These are phyloP conservation scores for Lentinula guzmanii DNA, from an alignment of 768 basidiomycete genomes.

Conservation along the genomic window DNA sequence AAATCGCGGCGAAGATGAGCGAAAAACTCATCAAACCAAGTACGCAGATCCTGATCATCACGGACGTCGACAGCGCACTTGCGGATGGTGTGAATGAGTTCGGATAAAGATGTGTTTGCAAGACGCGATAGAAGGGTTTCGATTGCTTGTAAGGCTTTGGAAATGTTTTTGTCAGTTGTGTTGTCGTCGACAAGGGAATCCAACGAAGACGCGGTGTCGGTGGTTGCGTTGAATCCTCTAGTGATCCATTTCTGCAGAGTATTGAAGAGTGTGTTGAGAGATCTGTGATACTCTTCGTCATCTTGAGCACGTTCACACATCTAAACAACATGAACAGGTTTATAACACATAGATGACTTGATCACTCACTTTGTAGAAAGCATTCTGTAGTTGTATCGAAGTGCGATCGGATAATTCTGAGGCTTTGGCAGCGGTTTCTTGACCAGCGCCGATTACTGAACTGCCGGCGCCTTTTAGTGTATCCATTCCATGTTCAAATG, in stretches of 20 bases:
- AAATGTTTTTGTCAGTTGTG: conserved; percentile 56
- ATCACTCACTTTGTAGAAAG: conserved; percentile 42
- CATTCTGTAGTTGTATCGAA: conserved; percentile 36
- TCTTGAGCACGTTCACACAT: conserved; percentile 60
- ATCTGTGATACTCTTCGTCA: conserved; percentile 50
- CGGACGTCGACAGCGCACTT: conserved; percentile 42
- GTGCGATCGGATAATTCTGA: conserved; percentile 42
- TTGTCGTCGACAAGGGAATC: conserved; percentile 56
- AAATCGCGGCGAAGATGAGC: conserved; percentile 37
- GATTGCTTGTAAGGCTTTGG: conserved; percentile 43
- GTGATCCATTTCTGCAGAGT: conserved; percentile 54
- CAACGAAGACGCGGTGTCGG: conserved; percentile 40
- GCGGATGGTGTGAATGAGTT: conserved; percentile 35
- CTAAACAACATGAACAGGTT: conserved; percentile 22
- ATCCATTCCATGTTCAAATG: conserved; percentile 67
- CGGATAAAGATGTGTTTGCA: conserved; percentile 45
- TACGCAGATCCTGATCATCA: conserved; percentile 44
- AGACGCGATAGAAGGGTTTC: conserved; percentile 47
- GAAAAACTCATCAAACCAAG: conserved; percentile 53
- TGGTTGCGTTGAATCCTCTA: conserved; percentile 41
- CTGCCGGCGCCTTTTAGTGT: conserved; percentile 53
- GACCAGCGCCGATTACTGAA: conserved; percentile 46
- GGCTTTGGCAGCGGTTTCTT: conserved; percentile 32
- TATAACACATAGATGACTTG: neutral
- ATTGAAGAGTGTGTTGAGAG: conserved; percentile 53